Percentiles rank a stretch among this genome's conserved stretches.
phyloP scores from a whole-genome alignment of 352 stramenopile genomes.

The Phytophthora ohioensis region DNA sequence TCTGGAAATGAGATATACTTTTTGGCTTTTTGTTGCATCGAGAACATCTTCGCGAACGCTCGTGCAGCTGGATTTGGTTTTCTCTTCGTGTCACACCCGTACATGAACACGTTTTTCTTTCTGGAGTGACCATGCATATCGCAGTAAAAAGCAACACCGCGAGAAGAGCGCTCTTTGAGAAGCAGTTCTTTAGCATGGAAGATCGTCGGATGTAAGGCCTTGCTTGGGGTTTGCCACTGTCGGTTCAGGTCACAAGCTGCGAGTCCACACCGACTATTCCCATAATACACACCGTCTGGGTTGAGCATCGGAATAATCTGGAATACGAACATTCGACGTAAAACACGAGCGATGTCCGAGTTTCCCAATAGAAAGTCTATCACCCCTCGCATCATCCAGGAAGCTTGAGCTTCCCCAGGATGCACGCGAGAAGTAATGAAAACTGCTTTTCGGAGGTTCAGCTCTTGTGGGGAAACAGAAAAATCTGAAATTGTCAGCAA shows the following conservation, averaged over 20 bases:
- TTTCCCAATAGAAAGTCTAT: conserved; percentile 91
- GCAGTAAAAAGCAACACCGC: conserved; percentile 86
- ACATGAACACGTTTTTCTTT: conserved; percentile 96
- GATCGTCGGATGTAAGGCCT: conserved; percentile 88
- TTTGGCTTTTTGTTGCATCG: conserved; percentile 71
- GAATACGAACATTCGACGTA: conserved; percentile 93
- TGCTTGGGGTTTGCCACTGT: conserved; percentile 84
- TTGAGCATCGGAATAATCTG: conserved; percentile 95
- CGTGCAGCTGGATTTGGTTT: conserved; percentile 75
- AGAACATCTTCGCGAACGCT: conserved; percentile 77
- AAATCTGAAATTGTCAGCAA: conserved; percentile 84
- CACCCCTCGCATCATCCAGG: conserved; percentile 94
- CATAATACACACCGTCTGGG: conserved; percentile 93
- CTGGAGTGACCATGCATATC: conserved; percentile 94
- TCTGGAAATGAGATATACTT: conserved; percentile 71
- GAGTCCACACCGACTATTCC: conserved; percentile 93
- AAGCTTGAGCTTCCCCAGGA: conserved; percentile 91
- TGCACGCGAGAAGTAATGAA: conserved; percentile 91
- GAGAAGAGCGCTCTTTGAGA: conserved; percentile 49
- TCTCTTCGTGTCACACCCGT: conserved; percentile 94
- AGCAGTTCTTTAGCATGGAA: conserved; percentile 88
- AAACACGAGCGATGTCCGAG: conserved; percentile 58
- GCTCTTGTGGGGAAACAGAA: conserved; percentile 32
- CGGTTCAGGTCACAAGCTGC: conserved; percentile 89
- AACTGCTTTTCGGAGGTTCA: conserved; percentile 53